These are phyloP conservation scores for Kodamaea hsintzibuensis DNA, from an alignment of 805 yeast genomes.

Conservation along the genomic window DNA sequence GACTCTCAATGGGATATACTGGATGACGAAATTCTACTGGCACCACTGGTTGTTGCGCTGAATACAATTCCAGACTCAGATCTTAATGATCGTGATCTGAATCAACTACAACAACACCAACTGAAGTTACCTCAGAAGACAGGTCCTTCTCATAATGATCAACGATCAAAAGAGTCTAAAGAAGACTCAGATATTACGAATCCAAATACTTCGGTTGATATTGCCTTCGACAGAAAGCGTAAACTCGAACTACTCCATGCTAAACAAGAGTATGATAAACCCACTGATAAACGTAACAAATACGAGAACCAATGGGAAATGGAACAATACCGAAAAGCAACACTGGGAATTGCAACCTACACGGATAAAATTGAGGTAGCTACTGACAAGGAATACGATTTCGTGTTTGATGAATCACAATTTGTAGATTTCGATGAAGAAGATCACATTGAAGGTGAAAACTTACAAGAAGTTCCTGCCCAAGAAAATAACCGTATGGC, in stretches of 20 bases:
- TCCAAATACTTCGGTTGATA: neutral
- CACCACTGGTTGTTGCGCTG: neutral
- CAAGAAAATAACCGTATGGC: conserved; percentile 13
- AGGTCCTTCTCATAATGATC: neutral
- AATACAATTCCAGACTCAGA: neutral
- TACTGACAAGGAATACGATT: conserved; percentile 58
- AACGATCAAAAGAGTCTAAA: neutral
- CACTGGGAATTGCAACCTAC: conserved; percentile 23
- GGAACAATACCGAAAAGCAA: conserved; percentile 49
- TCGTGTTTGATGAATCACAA: conserved; percentile 71
- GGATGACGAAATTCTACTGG: neutral
- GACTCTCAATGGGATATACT: conserved; percentile 3
- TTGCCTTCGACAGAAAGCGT: conserved; percentile 38
- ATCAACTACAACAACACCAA: neutral
- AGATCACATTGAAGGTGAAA: conserved; percentile 24
- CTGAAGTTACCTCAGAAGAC: neutral
- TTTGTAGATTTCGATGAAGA: conserved; percentile 56
- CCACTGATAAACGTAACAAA: conserved; percentile 14
- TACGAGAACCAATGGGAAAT: conserved; percentile 52
- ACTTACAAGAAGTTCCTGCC: conserved; percentile 33
- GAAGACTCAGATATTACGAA: neutral
- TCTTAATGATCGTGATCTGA: neutral
- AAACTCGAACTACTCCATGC: conserved; percentile 52
- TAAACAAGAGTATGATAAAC: conserved; percentile 24
- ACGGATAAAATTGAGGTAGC: conserved; percentile 44